Conservation (phyloP, 1,284 basidiomycete species). For the Rhodotorula sp. region DNA sequence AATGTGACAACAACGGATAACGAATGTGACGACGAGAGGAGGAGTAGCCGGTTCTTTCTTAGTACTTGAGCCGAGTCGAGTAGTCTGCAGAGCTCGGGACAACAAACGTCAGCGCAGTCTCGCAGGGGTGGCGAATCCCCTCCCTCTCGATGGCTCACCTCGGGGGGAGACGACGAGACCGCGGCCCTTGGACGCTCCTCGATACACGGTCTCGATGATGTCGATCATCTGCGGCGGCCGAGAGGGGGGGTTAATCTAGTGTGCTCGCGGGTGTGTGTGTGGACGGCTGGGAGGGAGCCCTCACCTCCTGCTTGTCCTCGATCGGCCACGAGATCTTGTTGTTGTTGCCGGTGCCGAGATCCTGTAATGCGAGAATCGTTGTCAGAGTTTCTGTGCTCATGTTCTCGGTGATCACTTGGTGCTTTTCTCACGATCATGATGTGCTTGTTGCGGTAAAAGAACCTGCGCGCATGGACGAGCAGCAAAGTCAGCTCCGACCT, state of each 20-base stretch:
- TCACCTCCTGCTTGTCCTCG: slow-evolving; percentile 92
- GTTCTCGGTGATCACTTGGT: no score
- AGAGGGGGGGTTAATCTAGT: no score
- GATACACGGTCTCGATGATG: slow-evolving; percentile 96
- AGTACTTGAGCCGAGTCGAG: slow-evolving; percentile 79
- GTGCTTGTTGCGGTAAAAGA: slow-evolving; percentile 98
- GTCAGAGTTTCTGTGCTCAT: no score
- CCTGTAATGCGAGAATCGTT: not conserved
- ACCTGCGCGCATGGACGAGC: slow-evolving; percentile 13
- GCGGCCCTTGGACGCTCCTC: slow-evolving; percentile 94
- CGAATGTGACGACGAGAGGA: not conserved
- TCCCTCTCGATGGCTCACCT: slow-evolving; percentile 57
- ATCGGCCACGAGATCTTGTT: slow-evolving; percentile 99
- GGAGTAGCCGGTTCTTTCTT: not conserved
- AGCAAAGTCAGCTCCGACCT: not conserved
- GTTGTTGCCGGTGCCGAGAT: slow-evolving; percentile 88
- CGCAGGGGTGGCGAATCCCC: not conserved
- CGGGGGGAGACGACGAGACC: slow-evolving; percentile 97
- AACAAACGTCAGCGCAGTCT: not conserved
- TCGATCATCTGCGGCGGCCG: slow-evolving; percentile 74
- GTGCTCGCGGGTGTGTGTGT: not conserved
- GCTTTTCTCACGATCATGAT: slow-evolving; percentile 84
- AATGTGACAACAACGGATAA: no score
- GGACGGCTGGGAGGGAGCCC: slow-evolving; percentile 40
- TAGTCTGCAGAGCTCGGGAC: slow-evolving; percentile 60